phyloP scores from a whole-genome alignment of 75 land plant species.

The Ceratopteris richardii region DNA sequence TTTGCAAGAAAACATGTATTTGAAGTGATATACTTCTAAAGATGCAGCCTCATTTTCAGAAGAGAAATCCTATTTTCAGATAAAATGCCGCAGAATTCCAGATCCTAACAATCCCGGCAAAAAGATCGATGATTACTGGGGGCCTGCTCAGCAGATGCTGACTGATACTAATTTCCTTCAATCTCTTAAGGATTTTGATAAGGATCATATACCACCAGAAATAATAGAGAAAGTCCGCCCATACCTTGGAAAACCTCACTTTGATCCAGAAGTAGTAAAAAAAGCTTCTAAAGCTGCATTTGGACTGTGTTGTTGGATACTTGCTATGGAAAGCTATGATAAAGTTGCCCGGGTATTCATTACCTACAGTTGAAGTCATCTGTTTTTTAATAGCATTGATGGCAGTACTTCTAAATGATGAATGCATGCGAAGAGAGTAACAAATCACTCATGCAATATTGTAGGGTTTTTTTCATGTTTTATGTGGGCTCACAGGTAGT shows the following conservation, averaged over 20 bases:
- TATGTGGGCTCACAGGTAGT: conserved; percentile 15
- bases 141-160: conserved; percentile 36
- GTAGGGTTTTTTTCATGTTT: no score
- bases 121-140: conserved; percentile 37
- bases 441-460: no score
- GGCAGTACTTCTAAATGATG: no score
- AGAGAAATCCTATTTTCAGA: conserved; percentile 6
- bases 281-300: conserved; percentile 41
- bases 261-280: conserved; percentile 35
- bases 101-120: conserved; percentile 35
- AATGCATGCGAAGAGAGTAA: no score
- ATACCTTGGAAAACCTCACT: conserved; percentile 21
- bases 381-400: no score
- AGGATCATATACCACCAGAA: conserved; percentile 27
- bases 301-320: conserved; percentile 42
- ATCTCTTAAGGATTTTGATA: conserved; percentile 27
- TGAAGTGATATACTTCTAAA: no score
- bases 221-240: conserved; percentile 23
- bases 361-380: no score
- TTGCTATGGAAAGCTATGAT: conserved; percentile 42
- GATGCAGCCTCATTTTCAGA: no score
- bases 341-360: conserved; percentile 26
- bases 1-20: no score
- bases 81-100: conserved; percentile 29
- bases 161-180: conserved; percentile 25